Evolutionary conservation across 352 stramenopile species (phyloP).

Genomic region (Phytopythium montanum): DNA sequence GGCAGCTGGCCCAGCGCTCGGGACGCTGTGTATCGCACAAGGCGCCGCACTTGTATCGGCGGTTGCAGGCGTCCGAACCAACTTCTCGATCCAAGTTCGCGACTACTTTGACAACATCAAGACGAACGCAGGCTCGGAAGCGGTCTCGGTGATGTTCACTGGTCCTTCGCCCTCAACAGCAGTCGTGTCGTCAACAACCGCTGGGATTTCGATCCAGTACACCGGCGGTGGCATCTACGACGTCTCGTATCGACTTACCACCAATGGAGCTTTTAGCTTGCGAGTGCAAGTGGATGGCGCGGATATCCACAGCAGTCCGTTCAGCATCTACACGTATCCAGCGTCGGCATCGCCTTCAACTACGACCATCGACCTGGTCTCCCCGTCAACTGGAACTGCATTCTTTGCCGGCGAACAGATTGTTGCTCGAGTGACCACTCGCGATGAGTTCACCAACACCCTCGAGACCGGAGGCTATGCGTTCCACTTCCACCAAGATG

Average conservation of each 20-base stretch:
- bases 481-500: conserved; percentile 32
- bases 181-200: conserved; percentile 11
- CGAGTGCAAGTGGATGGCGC: conserved; percentile 39
- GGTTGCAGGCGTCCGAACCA: conserved; percentile 40
- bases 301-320: conserved; percentile 40
- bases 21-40: conserved; percentile 32
- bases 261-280: conserved; percentile 46
- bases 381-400: conserved; percentile 18
- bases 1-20: conserved; percentile 42
- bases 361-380: conserved; percentile 48
- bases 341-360: conserved; percentile 32
- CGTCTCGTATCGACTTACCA: conserved; percentile 36
- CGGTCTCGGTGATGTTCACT: conserved; percentile 29
- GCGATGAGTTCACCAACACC: conserved; percentile 43
- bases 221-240: conserved; percentile 27
- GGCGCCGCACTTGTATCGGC: conserved; percentile 46
- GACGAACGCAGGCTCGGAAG: conserved; percentile 47
- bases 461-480: conserved; percentile 46
- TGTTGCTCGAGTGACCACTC: conserved; percentile 31
- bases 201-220: conserved; percentile 27
- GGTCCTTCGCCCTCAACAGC: conserved; percentile 24
- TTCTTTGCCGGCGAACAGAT: conserved; percentile 29
- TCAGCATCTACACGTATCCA: conserved; percentile 56
- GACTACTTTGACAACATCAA: conserved; percentile 65
- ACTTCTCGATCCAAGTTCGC: conserved; percentile 48